phyloP scores from a whole-genome alignment of 192 early-diverging fungal species.

The Entomortierella parvispora region DNA sequence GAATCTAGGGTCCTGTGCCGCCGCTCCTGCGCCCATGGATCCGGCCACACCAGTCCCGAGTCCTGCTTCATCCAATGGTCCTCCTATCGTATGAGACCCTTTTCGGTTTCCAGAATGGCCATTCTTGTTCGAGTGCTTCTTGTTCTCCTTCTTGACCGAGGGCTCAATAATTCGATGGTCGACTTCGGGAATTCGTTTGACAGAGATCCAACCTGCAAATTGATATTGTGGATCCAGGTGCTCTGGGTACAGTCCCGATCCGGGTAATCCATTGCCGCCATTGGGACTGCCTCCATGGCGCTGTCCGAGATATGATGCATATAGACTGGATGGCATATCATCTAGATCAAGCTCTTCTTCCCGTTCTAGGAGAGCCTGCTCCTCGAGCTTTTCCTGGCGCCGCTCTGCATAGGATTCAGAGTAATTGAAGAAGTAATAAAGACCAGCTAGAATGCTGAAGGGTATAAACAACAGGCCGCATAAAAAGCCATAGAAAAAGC shows the following conservation, averaged over 20 bases:
- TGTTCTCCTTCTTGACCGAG: conserved; percentile 32
- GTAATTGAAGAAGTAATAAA: conserved; percentile 46
- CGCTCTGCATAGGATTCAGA: conserved; percentile 30
- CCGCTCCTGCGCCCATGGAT: conserved; percentile 14
- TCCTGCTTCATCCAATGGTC: conserved; percentile 12
- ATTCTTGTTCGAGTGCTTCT: conserved; percentile 16
- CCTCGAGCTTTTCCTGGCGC: conserved; percentile 12
- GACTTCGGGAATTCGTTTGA: conserved; percentile 46
- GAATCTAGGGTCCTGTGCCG: conserved; percentile 34
- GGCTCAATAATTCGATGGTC: conserved; percentile 50
- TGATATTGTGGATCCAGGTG: conserved; percentile 48
- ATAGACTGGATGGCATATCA: conserved; percentile 33
- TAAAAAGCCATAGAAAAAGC: conserved; percentile 40
- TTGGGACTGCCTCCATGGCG: background rate
- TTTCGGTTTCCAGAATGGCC: conserved; percentile 3
- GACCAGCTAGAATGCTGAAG: conserved; percentile 15
- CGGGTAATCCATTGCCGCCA: conserved; percentile 17
- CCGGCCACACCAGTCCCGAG: conserved; percentile 26
- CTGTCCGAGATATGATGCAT: conserved; percentile 34
- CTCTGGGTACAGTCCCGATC: conserved; percentile 21
- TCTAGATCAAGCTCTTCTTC: conserved; percentile 26
- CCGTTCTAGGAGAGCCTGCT: background rate
- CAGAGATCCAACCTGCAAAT: conserved; percentile 47
- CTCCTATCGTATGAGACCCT: background rate
- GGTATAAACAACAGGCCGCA: conserved; percentile 42